phyloP scores from a whole-genome alignment of 2,329 filamentous ascomycete species.

The Ciborinia camelliae region DNA sequence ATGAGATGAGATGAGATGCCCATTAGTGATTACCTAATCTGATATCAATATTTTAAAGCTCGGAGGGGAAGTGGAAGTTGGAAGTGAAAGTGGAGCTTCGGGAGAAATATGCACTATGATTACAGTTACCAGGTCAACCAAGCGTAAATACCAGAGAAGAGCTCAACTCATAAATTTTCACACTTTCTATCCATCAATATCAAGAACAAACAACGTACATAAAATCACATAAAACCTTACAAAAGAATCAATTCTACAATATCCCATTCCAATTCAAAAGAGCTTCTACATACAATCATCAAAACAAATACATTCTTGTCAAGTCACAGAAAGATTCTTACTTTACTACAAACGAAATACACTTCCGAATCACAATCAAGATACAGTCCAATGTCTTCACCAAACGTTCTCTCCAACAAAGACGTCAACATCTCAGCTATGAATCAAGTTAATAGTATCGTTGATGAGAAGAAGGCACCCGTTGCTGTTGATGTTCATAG shows the following conservation, averaged over 20 bases:
- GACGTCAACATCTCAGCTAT: constrained; percentile 59
- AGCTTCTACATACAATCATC: neutral
- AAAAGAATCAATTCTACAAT: neutral
- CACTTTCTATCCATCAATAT: neutral
- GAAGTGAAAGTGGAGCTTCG: constrained; percentile 14
- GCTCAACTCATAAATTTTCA: constrained; percentile 17
- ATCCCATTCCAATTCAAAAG: neutral
- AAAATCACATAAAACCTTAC: constrained; percentile 12
- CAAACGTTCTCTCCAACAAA: constrained; percentile 59
- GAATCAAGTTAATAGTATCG: constrained; percentile 26
- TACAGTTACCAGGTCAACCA: constrained; percentile 11
- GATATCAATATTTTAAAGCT: too few species aligned
- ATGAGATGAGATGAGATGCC: too few species aligned
- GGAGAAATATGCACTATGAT: constrained; percentile 2
- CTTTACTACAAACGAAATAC: neutral
- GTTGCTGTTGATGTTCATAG: constrained; percentile 49
- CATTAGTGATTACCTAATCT: neutral
- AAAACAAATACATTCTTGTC: neutral
- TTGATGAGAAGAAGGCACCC: constrained; percentile 24
- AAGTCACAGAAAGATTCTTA: neutral
- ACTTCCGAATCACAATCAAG: neutral
- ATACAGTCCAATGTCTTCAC: constrained; percentile 46
- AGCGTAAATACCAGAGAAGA: constrained; percentile 7
- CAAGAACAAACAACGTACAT: constrained; percentile 9
- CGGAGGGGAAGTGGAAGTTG: too few species aligned